Conservation (phyloP, 2,329 filamentous ascomycete genomes). For the Xylariales sp. region DNA sequence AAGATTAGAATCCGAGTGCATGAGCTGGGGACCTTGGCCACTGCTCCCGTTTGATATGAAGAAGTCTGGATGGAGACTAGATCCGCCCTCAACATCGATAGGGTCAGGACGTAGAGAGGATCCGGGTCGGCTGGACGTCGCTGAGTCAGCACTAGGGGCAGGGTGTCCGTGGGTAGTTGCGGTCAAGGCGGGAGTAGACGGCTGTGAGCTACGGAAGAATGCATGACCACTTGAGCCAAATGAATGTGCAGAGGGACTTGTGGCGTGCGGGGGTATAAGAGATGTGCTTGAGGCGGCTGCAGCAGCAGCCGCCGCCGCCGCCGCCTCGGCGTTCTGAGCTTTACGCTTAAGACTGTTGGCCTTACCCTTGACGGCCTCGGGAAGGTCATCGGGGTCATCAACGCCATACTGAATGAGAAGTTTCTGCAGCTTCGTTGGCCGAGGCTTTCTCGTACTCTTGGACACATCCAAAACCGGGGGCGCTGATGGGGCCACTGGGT, state of each 20-base stretch:
- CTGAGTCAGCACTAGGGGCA: constrained; percentile 50
- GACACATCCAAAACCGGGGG: constrained; percentile 89
- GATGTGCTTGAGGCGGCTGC: constrained; percentile 34
- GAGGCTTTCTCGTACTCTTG: constrained; percentile 91
- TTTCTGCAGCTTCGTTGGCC: constrained; percentile 97
- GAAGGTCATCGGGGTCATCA: constrained; percentile 89
- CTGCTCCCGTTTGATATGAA: constrained; percentile 53
- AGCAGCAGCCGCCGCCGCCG: constrained; percentile 51
- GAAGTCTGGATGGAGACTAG: constrained; percentile 57
- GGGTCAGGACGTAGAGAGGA: constrained; percentile 52
- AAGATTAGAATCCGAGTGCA: constrained; percentile 55
- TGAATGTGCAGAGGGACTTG: constrained; percentile 52
- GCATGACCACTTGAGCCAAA: constrained; percentile 49
- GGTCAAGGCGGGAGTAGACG: constrained; percentile 52
- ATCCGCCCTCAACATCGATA: constrained; percentile 54
- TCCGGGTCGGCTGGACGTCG: constrained; percentile 50
- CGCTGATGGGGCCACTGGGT: constrained; percentile 85
- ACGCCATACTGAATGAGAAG: constrained; percentile 90
- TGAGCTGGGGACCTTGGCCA: constrained; percentile 56
- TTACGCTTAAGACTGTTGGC: constrained; percentile 79
- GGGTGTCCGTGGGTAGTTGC: constrained; percentile 52
- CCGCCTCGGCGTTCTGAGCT: constrained; percentile 68
- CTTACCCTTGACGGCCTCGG: constrained; percentile 83
- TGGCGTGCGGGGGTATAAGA: constrained; percentile 45
- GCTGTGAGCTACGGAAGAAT: constrained; percentile 54